These are phyloP conservation scores for Leonotis leonurus DNA, from an alignment of 257 asterid genomes.

Conservation along the genomic window DNA sequence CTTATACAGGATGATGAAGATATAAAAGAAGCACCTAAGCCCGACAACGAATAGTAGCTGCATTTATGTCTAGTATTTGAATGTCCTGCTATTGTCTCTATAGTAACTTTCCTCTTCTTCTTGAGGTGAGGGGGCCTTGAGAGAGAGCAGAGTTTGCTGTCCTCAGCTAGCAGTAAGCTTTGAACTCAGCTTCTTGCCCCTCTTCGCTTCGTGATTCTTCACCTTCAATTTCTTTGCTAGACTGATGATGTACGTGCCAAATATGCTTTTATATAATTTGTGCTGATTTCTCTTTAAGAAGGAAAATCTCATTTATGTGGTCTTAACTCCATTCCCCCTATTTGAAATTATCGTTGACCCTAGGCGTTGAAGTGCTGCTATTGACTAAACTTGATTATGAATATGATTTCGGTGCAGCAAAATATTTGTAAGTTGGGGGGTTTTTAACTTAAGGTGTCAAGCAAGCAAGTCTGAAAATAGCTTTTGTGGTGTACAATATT, in stretches of 20 bases:
- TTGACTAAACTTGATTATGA: neutral
- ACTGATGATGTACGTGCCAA: constrained; percentile 22
- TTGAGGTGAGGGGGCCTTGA: neutral
- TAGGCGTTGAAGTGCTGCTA: neutral
- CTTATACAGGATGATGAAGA: constrained; percentile 45
- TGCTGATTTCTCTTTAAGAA: constrained; percentile 19
- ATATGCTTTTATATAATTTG: constrained; percentile 21
- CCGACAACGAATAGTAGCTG: constrained; percentile 39
- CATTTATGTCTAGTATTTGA: constrained; percentile 13
- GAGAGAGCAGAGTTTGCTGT: constrained; percentile 6
- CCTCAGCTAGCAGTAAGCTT: constrained; percentile 20
- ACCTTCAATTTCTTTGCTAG: constrained; percentile 15
- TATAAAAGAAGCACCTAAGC: constrained; percentile 48
- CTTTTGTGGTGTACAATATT: neutral
- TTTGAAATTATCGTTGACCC: neutral
- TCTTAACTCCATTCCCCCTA: neutral
- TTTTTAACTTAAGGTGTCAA: too few relatives aligned
- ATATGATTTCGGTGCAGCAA: too few relatives aligned
- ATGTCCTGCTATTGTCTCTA: constrained; percentile 27
- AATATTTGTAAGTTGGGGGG: too few relatives aligned
- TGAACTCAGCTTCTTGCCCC: constrained; percentile 4
- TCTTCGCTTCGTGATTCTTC: constrained; percentile 11
- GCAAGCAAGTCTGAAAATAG: too few relatives aligned
- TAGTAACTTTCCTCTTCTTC: constrained; percentile 7
- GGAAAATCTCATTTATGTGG: neutral